phyloP scores from a whole-genome alignment of 768 basidiomycete species.

The Neoboletus magnificus region DNA sequence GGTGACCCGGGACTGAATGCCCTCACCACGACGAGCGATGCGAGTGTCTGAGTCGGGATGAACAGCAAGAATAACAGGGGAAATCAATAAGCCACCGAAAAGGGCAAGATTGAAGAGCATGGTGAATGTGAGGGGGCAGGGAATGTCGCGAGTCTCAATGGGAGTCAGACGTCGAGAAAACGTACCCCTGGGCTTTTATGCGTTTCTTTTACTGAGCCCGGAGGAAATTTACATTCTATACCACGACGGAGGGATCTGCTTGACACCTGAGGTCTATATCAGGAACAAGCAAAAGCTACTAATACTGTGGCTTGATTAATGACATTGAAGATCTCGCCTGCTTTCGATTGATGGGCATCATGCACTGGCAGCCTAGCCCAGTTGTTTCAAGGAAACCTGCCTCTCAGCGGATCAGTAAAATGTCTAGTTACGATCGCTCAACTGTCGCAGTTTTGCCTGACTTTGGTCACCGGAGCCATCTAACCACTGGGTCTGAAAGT shows the following conservation, averaged over 20 bases:
- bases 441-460: too few species aligned
- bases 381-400: neutral
- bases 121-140: neutral
- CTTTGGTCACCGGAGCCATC: too few species aligned
- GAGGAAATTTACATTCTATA: too few species aligned
- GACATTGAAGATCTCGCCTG: neutral
- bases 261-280: neutral
- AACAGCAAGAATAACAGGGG: neutral
- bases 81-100: neutral
- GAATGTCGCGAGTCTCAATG: neutral
- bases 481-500: too few species aligned
- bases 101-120: neutral
- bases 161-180: neutral
- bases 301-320: neutral
- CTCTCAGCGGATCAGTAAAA: too few species aligned
- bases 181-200: neutral
- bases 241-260: neutral
- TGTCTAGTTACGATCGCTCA: too few species aligned
- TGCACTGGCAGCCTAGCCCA: neutral
- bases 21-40: neutral
- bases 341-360: neutral
- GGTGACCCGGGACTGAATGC: neutral
- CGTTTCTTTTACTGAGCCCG: too few species aligned
- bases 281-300: neutral
- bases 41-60: neutral